Evolutionary conservation across 1,139 yeast species (phyloP), one percentile per base, ranked within the genome.

Genomic region (Hemisphaericaspora subhashii): DNA sequence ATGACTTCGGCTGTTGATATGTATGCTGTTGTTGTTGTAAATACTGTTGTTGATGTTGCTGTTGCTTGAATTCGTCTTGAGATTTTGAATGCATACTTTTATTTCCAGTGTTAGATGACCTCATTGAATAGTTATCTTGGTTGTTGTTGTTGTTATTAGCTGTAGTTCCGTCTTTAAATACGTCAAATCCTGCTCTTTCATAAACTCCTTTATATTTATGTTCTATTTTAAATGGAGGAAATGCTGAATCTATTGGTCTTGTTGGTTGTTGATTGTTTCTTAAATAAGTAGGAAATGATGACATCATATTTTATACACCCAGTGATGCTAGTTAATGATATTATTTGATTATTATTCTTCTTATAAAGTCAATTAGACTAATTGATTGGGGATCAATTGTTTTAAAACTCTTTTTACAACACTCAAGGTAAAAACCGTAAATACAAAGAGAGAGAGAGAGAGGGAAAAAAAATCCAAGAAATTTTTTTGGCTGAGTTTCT

Each of bases 151-250:
- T 26, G 31, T 31, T 33, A 13, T 24, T 9, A 9, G n/a, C 12
- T 9, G 12, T 17, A 7, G 30, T 16, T 13, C 36, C 50, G 7
- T 41, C 54, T 41, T 54, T 52, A 46, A 67, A 67, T 24, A 78
- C 77, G 33, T 80, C 85, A 48, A 81, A 81, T 0, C 86, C 86
- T 0, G 86, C 86, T 48, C 85, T 59, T 55, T 81, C 86, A 47
- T 80, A 74, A 4, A 79, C 86, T 1, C 84, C 81, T 48, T 68
- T 68, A 54, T 78, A 79, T 28, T 77, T 62, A 37, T 72, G 78
- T 33, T 74, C 74, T 2, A 75, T 67, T 45, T 77, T 78, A 48
- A 81, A 62, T 0, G 81, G 77, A n/a, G 86, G 86, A 48, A 81
- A 81, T 1, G 86, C 72, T 24, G 73, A 62, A 41, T 68, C 70